Percentiles rank a stretch among this genome's conserved stretches.
Evolutionary conservation across 2,329 filamentous ascomycete species (phyloP).

Genomic region (Hypoxylon sp.): DNA sequence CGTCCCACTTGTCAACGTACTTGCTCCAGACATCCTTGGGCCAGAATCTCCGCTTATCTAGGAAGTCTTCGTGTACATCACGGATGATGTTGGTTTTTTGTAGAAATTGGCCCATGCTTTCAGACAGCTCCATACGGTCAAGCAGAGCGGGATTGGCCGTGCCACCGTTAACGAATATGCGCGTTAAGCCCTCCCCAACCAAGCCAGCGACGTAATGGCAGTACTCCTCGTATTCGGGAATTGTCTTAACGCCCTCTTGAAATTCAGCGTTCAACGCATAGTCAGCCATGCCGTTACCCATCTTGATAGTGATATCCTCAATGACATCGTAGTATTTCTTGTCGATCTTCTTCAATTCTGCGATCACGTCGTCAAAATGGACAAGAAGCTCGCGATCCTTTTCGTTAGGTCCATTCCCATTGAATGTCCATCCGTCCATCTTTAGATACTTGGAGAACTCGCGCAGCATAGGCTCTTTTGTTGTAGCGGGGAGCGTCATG

Average conservation of each 20-base stretch:
- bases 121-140: constrained; percentile 83
- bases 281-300: constrained; percentile 99
- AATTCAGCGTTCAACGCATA: constrained; percentile 88
- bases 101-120: constrained; percentile 97
- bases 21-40: constrained; percentile 98
- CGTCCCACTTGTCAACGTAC: constrained; percentile 89
- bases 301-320: constrained; percentile 90
- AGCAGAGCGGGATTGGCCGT: constrained; percentile 89
- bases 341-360: constrained; percentile 91
- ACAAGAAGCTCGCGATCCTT: constrained; percentile 94
- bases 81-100: constrained; percentile 99
- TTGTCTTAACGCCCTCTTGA: constrained; percentile 82
- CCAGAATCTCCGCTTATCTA: constrained; percentile 92
- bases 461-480: constrained; percentile 88
- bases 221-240: constrained; percentile 94
- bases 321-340: constrained; percentile 87
- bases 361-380: constrained; percentile 89
- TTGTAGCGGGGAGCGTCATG: constrained; percentile 86
- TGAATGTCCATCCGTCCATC: constrained; percentile 90
- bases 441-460: constrained; percentile 85
- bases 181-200: constrained; percentile 94
- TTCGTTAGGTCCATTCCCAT: constrained; percentile 88
- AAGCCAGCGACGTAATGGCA: constrained; percentile 99
- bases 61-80: constrained; percentile 90
- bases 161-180: constrained; percentile 87